These are phyloP conservation scores for Vitis riparia DNA, from an alignment of 164 flowering plant species.

Conservation along the genomic window DNA sequence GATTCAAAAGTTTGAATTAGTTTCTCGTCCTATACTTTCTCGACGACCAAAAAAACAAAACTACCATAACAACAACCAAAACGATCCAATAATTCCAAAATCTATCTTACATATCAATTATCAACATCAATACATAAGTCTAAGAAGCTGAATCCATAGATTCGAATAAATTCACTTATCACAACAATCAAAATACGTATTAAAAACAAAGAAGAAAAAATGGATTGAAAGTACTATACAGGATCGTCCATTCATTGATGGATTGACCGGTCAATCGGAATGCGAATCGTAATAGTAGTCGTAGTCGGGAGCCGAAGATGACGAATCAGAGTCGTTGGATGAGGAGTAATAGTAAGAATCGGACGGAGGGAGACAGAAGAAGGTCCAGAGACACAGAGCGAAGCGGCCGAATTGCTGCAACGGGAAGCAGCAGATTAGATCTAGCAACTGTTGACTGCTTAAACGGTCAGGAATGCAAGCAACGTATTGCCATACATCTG, in stretches of 20 bases:
- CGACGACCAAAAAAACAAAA: no score
- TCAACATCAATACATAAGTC: no score
- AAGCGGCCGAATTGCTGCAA: conserved; percentile 35
- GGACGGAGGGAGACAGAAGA: conserved; percentile 38
- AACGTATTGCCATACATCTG: conserved; percentile 31
- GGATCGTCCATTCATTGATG: not conserved
- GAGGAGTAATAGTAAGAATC: conserved; percentile 16
- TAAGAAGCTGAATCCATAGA: no score
- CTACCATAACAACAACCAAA: no score
- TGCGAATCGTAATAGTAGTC: conserved; percentile 14
- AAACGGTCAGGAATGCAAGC: conserved; percentile 25
- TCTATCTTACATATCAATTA: no score
- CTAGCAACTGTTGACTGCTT: conserved; percentile 28
- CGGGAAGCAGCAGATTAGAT: conserved; percentile 38
- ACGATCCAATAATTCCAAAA: no score
- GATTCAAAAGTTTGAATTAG: no score
- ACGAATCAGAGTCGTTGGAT: conserved; percentile 1
- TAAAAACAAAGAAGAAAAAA: no score
- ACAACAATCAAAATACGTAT: no score
- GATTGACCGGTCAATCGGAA: conserved; percentile 18
- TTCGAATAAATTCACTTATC: no score
- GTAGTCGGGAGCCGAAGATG: not conserved
- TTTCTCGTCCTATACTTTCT: no score
- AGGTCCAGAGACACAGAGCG: conserved; percentile 37
- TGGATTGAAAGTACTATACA: not conserved